Conservation (phyloP, 2,329 filamentous ascomycete species). For the Phialocephala subalpina region DNA sequence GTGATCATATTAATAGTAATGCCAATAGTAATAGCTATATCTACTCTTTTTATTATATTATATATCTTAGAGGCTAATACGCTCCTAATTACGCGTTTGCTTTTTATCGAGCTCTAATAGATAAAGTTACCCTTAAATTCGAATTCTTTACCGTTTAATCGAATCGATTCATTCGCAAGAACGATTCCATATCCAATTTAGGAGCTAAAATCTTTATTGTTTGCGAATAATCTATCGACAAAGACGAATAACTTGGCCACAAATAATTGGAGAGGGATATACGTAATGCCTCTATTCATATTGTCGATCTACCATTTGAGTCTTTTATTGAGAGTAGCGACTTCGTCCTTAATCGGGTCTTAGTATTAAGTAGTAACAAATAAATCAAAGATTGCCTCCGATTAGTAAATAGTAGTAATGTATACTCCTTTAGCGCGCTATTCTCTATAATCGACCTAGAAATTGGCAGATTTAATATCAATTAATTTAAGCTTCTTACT, state of each 20-base stretch:
- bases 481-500: not conserved
- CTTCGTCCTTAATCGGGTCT: not conserved
- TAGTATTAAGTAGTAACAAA: not conserved
- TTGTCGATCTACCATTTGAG: conserved; percentile 21
- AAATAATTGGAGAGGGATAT: conserved; percentile 14
- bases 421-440: not conserved
- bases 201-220: conserved; percentile 33
- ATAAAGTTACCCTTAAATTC: not conserved
- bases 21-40: conserved; percentile 24
- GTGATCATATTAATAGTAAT: conserved; percentile 21
- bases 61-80: too few species aligned
- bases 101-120: too few species aligned
- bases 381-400: not conserved
- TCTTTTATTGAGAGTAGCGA: conserved; percentile 18
- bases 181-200: conserved; percentile 32
- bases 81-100: too few species aligned
- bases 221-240: conserved; percentile 29
- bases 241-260: conserved; percentile 28
- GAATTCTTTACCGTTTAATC: conserved; percentile 20
- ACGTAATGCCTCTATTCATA: too few species aligned
- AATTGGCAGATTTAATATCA: not conserved
- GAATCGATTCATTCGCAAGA: conserved; percentile 24
- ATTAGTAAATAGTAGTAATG: not conserved
- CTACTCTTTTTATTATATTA: conserved; percentile 18
- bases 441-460: not conserved